These are phyloP conservation scores for Starmerella vitae DNA, from an alignment of 805 yeast genomes.

Conservation along the genomic window DNA sequence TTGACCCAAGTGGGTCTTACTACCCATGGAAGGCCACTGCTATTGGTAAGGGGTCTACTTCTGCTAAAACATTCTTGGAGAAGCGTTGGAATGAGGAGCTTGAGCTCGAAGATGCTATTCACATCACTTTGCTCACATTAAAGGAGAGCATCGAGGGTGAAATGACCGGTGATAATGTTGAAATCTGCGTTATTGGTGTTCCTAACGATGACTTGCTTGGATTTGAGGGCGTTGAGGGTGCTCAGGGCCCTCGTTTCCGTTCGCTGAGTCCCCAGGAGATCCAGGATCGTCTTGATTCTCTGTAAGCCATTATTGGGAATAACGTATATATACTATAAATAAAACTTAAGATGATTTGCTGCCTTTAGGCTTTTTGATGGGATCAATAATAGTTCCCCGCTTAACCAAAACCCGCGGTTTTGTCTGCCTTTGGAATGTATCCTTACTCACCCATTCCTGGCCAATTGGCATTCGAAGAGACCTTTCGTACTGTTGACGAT, in stretches of 20 bases:
- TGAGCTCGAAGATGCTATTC: constrained; percentile 96
- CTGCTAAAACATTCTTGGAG: constrained; percentile 95
- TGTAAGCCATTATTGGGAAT: constrained; percentile 31
- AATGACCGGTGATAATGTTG: constrained; percentile 91
- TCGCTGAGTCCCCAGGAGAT: constrained; percentile 80
- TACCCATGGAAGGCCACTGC: constrained; percentile 99
- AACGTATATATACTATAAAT: no score
- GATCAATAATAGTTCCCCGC: constrained; percentile 83
- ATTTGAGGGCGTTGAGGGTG: constrained; percentile 62
- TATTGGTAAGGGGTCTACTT: constrained; percentile 86
- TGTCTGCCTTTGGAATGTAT: constrained; percentile 72
- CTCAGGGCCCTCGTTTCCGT: constrained; percentile 80
- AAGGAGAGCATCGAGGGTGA: constrained; percentile 98
- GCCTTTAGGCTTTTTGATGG: constrained; percentile 47
- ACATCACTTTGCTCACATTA: constrained; percentile 82
- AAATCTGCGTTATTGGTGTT: constrained; percentile 73
- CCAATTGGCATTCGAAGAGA: constrained; percentile 92
- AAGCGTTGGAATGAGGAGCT: constrained; percentile 97
- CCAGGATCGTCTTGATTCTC: constrained; percentile 86
- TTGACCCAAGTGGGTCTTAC: constrained; percentile 94
- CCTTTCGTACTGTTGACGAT: constrained; percentile 87
- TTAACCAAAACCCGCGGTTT: constrained; percentile 81
- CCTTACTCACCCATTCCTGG: constrained; percentile 87
- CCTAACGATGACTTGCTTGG: constrained; percentile 74
- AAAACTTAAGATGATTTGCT: no score